Base-by-base conservation (phyloP, 345 rosid species). In the Acer saccharum region DNA sequence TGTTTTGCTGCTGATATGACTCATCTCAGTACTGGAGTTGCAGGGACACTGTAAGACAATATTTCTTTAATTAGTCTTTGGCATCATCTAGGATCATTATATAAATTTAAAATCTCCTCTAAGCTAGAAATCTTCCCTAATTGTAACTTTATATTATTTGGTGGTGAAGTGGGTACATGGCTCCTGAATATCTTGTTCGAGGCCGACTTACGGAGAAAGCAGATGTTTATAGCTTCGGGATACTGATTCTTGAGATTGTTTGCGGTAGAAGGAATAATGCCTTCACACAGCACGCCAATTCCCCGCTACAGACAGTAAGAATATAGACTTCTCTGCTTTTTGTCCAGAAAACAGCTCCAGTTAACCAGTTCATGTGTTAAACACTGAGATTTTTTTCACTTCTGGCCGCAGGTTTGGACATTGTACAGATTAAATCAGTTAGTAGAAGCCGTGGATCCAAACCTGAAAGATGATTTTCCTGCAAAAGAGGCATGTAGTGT, bases 201-300 rank as follows among this genome's bases (percentile, higher is more conserved):
- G 90, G 92, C 44, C 87, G 87, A 54, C 86, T 89, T 0, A 89
- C 87, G 0, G 88, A 89, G 62, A 86, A 89, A 69, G 87, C 85
- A 35, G 92, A 89, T 82, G 90, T 89, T 11, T 89, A 89, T 18
- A 82, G 90, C 54, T 89, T 83, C 3, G 92, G 92, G 21, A 83
- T 86, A 4, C 63, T 89, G 63, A 82, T 82, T 79, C 79, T 89
- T 64, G 92, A 89, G 77, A 82, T 83, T 71, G 83, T 76, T 10
- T 77, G 79, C 10, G 88, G 90, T 16, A 85, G 78, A 71, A 86
- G 87, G 61, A 86, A 83, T 55, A 82, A 79, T 58, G 46, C 82
- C 11, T 76, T 82, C 50, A 64, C 74, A 29, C 79, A 79, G 39
- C 81, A 83, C 54, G 82, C 88, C 1, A 67, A 67, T 54, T 82